These are phyloP conservation scores for Leccinum colubrinum DNA, from an alignment of 1,284 basidiomycete genomes.

Conservation along the genomic window DNA sequence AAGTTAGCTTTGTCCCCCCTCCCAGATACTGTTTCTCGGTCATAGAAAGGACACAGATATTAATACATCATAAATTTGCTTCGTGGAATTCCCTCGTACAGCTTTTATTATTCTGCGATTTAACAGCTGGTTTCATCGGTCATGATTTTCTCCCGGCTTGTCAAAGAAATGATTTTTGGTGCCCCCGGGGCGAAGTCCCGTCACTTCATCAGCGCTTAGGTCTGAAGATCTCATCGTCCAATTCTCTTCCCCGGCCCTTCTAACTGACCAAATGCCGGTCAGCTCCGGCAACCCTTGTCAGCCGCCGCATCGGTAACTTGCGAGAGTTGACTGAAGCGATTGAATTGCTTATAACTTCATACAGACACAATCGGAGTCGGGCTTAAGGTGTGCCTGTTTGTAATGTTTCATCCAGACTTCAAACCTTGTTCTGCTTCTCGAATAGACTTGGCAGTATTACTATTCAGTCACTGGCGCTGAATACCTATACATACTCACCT, in stretches of 20 bases:
- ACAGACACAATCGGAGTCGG: slow-evolving; percentile 18
- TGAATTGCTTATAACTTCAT: slow-evolving; percentile 27
- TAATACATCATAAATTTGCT: slow-evolving; percentile 14
- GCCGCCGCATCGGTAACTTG: slow-evolving; percentile 11
- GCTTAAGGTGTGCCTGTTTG: slow-evolving; percentile 22
- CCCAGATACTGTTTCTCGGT: slow-evolving; percentile 19
- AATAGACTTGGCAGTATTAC: too few species aligned
- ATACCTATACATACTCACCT: background rate
- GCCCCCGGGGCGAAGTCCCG: background rate
- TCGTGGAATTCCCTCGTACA: slow-evolving; percentile 7
- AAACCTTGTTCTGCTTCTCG: slow-evolving; percentile 22
- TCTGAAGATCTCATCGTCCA: background rate
- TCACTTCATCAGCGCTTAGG: background rate
- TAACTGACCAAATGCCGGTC: background rate
- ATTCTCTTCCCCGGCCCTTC: background rate
- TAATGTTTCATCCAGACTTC: slow-evolving; percentile 9
- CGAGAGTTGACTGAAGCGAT: slow-evolving; percentile 21
- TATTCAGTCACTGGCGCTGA: slow-evolving; percentile 1
- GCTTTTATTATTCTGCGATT: background rate
- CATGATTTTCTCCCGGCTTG: background rate
- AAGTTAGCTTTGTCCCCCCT: slow-evolving; percentile 16
- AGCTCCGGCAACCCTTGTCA: slow-evolving; percentile 4
- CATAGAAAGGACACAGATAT: slow-evolving; percentile 15
- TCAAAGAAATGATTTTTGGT: background rate
- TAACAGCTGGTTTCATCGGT: background rate